Percentiles rank a stretch among this genome's conserved stretches.
These are phyloP conservation scores for Dothideomycetes sp. DNA, from an alignment of 2,329 filamentous ascomycete genomes.

Conservation along the genomic window DNA sequence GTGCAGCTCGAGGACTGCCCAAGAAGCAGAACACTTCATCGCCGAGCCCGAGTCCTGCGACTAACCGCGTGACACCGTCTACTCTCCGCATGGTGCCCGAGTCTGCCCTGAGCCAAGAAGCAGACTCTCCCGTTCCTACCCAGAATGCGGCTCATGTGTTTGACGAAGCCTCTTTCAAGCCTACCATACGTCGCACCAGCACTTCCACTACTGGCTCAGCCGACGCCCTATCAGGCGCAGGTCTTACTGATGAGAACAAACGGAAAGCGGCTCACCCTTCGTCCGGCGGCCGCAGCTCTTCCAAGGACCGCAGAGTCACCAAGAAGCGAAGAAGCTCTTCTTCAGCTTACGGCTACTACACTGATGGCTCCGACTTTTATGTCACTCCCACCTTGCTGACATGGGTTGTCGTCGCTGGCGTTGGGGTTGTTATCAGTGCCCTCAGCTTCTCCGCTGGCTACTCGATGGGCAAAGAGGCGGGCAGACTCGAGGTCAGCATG, in stretches of 20 bases:
- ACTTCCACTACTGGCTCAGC: constrained; percentile 19
- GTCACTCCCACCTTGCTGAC: constrained; percentile 52
- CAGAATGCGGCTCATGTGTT: constrained; percentile 11
- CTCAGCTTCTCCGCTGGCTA: constrained; percentile 56
- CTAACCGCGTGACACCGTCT: constrained; percentile 34
- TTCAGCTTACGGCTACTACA: constrained; percentile 1
- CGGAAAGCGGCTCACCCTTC: constrained; percentile 26
- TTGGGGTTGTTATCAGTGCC: constrained; percentile 52
- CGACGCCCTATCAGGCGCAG: constrained; percentile 11
- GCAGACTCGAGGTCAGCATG: constrained; percentile 35
- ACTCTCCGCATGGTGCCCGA: constrained; percentile 50
- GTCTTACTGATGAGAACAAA: constrained; percentile 28
- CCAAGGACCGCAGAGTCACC: constrained; percentile 31
- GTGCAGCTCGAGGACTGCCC: constrained; percentile 71
- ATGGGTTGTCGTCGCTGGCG: constrained; percentile 55
- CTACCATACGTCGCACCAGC: constrained; percentile 22
- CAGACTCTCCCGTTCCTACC: constrained; percentile 13
- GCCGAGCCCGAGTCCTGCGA: constrained; percentile 21
- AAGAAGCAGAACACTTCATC: constrained; percentile 40
- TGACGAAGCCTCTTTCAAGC: constrained; percentile 22
- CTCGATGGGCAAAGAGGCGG: constrained; percentile 48
- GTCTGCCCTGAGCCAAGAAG: constrained; percentile 33
- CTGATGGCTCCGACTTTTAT: constrained; percentile 11
- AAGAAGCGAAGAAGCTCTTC: constrained; percentile 31
- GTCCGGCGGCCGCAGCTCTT: constrained; percentile 25